Evolutionary conservation across 2,329 filamentous ascomycete genomes (phyloP).

Genomic region (Fusarium sarcochroum): DNA sequence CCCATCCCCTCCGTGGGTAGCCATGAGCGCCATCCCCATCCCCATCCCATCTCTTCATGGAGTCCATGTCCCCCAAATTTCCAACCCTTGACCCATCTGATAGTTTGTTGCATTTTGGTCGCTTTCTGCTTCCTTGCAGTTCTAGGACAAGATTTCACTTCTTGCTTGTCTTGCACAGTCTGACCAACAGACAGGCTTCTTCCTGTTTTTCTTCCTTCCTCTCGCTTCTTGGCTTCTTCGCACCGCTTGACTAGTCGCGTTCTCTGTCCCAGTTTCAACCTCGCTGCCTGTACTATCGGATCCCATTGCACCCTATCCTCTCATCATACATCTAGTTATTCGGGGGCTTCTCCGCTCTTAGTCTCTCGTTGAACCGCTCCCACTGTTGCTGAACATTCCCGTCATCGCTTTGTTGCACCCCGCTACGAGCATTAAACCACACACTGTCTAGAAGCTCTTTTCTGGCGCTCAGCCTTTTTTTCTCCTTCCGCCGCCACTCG

Average conservation of each 20-base stretch:
- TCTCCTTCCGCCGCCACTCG: conserved; percentile 33
- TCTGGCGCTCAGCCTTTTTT: conserved; percentile 33
- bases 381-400: conserved; percentile 31
- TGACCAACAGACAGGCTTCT: conserved; percentile 18
- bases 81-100: conserved; percentile 38
- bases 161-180: neutral
- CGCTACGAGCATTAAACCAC: conserved; percentile 9
- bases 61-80: conserved; percentile 36
- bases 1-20: conserved; percentile 16
- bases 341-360: conserved; percentile 23
- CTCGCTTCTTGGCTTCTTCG: neutral
- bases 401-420: conserved; percentile 11
- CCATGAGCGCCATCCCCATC: conserved; percentile 24
- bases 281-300: conserved; percentile 1
- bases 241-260: neutral
- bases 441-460: conserved; percentile 32
- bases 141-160: conserved; percentile 27
- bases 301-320: conserved; percentile 12
- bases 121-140: conserved; percentile 34
- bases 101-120: conserved; percentile 22
- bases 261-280: neutral
- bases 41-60: conserved; percentile 40
- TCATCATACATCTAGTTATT: conserved; percentile 15
- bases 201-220: neutral
- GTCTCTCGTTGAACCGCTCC: conserved; percentile 14